Evolutionary conservation across 768 basidiomycete genomes (phyloP), one percentile per base, ranked within the genome.

Genomic region (Auricularia sp.): DNA sequence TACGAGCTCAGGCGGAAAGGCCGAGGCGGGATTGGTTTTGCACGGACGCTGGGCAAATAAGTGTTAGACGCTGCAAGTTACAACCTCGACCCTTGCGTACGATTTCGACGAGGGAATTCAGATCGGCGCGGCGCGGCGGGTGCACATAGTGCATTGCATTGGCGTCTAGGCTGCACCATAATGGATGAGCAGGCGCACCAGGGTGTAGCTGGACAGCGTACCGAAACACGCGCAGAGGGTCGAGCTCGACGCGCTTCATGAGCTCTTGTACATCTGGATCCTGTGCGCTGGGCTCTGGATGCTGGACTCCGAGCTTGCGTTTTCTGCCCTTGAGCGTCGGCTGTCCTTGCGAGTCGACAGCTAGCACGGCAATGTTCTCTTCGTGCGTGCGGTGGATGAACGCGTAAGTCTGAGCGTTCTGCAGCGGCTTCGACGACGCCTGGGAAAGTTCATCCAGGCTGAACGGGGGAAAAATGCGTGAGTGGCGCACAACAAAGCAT

Each of bases 111-210:
- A 87, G 73, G 6, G 80, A 79, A 69, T 91, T 91, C 61, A 82
- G 79, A 70, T 91, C 90, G 0, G 87, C 79, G 68, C 83, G 83
- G 69, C 81, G 86, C 34, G 86, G 77, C 2, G 84, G 75, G 36
- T 88, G 81, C 71, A 87, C 81, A 70, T 90, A 90, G 21, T 81
- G 72, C 0, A 81, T 81, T 11, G 88, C 77, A 64, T 83, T 82
- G 64, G 77, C 36, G 33, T 53, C 35, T 7, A 54, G 39, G 3
- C 47, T 64, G 63, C 21, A 51, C 59, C 2, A 36, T n/a, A 23
- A 51, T 60, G 39, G 29, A 56, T 56, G 36, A 42, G 62, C 51
- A 43, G 58, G 36, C 6, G 62, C 62, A 14, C 53, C 36, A 11
- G 62, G 36, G n/a, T 63, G 60, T 51, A 63, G 60, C 10, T 56